Percentiles rank a stretch among this genome's conserved stretches.
Evolutionary conservation across 2,329 filamentous ascomycete genomes (phyloP).

Genomic region (Rutstroemia sp.): DNA sequence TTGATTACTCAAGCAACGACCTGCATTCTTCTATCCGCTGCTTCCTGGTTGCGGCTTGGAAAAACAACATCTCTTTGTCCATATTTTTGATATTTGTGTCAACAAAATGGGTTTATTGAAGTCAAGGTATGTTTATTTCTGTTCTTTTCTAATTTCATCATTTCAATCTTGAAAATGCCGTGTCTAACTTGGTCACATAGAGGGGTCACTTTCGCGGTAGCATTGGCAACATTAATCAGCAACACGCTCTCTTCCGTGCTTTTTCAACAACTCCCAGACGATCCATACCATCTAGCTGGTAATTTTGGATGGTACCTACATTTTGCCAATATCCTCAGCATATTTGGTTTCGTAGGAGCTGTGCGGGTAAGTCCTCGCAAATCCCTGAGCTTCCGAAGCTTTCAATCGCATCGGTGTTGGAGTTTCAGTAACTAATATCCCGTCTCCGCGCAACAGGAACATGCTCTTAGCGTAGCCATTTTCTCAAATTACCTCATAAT

Average conservation of each 20-base stretch:
- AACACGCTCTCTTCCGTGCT: slow-evolving; percentile 27
- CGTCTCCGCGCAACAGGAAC: not conserved
- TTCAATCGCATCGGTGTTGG: slow-evolving; percentile 21
- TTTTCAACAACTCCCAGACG: slow-evolving; percentile 28
- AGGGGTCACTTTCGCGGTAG: slow-evolving; percentile 17
- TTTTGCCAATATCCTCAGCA: slow-evolving; percentile 33
- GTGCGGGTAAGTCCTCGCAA: slow-evolving; percentile 31
- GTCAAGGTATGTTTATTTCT: not conserved
- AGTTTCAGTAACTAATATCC: slow-evolving; percentile 25
- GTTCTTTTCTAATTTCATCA: not conserved
- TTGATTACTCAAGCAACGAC: not conserved
- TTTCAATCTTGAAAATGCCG: not conserved
- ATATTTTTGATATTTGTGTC: not conserved
- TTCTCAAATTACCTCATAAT: slow-evolving; percentile 29
- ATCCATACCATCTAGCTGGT: slow-evolving; percentile 27
- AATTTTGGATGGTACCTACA: slow-evolving; percentile 34
- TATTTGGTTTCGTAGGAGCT: slow-evolving; percentile 36
- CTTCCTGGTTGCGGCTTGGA: not conserved
- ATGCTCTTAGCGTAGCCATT: slow-evolving; percentile 15
- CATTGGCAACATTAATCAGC: slow-evolving; percentile 23
- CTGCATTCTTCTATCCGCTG: not conserved
- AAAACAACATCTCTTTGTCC: not conserved
- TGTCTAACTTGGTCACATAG: not conserved
- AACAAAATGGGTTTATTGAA: not conserved
- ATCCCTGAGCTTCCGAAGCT: not conserved